A percentile compares a stretch with the other conserved stretches of the same genome.
phyloP scores from a whole-genome alignment of 345 rosid genomes.

The Hibiscus syriacus region DNA sequence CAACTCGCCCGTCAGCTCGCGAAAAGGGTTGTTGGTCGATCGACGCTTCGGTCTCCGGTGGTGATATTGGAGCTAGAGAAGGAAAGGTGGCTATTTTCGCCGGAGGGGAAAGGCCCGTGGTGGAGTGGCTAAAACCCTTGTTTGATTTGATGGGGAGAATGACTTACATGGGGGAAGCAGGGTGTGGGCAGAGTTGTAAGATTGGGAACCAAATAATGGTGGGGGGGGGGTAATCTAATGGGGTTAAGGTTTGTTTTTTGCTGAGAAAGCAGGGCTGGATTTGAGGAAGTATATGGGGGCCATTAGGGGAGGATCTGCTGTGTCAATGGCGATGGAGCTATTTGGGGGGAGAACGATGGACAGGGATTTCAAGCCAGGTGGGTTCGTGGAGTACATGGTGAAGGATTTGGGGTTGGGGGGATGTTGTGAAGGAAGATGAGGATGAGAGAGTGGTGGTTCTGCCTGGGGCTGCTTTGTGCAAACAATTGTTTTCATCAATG shows the following conservation, averaged over 20 bases:
- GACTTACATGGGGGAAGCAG: constrained; percentile 63
- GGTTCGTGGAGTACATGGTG: constrained; percentile 68
- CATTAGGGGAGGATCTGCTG: constrained; percentile 54
- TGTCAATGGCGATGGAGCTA: constrained; percentile 61
- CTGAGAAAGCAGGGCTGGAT: constrained; percentile 59
- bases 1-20: constrained; percentile 42
- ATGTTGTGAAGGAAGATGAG: constrained; percentile 40
- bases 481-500: constrained; percentile 75
- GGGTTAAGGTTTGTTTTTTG: constrained; percentile 71
- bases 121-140: constrained; percentile 54
- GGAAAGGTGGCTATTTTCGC: constrained; percentile 59
- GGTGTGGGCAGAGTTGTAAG: constrained; percentile 73
- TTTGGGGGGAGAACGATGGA: constrained; percentile 60
- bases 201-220: constrained; percentile 71
- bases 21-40: constrained; percentile 50
- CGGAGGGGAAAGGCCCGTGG: constrained; percentile 52
- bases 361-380: constrained; percentile 63
- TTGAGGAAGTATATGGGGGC: constrained; percentile 36
- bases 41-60: constrained; percentile 77
- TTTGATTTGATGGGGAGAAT: constrained; percentile 49
- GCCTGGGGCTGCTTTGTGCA: constrained; percentile 69
- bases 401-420: constrained; percentile 83
- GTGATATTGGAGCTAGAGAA: constrained; percentile 63
- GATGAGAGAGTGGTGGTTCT: constrained; percentile 30
- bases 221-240: constrained; percentile 55